Evolutionary conservation across 2,329 filamentous ascomycete genomes (phyloP), one percentile per base, ranked within the genome.

Genomic region (Apiospora malaysiana): DNA sequence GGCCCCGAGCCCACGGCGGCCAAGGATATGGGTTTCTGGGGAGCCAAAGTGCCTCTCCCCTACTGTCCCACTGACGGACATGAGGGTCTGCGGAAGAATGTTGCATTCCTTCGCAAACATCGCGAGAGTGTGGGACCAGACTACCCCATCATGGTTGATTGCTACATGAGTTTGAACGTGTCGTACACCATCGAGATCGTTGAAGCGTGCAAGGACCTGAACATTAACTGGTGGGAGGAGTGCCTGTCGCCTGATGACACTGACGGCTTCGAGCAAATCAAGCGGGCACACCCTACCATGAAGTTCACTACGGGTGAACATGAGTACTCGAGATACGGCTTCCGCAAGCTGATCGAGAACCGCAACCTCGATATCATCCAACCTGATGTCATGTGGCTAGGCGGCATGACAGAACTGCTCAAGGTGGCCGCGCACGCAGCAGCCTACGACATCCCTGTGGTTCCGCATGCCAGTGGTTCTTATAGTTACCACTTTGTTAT

Each of bases 141-240:
- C 81, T 98, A 96, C 80, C 95, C 95, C 65, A 87, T 98, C 75
- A 95, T 97, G 86, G 95, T 98, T 6, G 95, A 98, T 84, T 98
- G 95, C 86, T 98, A 97, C 84, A 98, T 98, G 95, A 95, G 93
- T 75, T 85, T 98, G 78, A 97, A 95, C 77, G 95, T 98, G 37
- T 85, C 93, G 0, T 98, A 98, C 84, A 97, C 94, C 4, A 97
- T 98, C 76, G 92, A 97, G 82, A 87, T 98, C 32, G 95, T 93
- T 23, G 70, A 71, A 83, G 92, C 91, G 68, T 94, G 92, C 79
- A 89, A 93, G 76, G 91, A 94, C 75, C 88, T 97, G 75, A 89
- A 95, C 81, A 95, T 98, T 80, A 94, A 97, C 85, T 98, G 95
- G 95, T 97, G 94, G 94, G 95, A 98, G 84, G 95, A 98, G 85